A percentile compares a stretch with the other conserved stretches of the same genome.
Evolutionary conservation across 169 alveolate species (phyloP).

Genomic region (Cryptosporidium sp.): DNA sequence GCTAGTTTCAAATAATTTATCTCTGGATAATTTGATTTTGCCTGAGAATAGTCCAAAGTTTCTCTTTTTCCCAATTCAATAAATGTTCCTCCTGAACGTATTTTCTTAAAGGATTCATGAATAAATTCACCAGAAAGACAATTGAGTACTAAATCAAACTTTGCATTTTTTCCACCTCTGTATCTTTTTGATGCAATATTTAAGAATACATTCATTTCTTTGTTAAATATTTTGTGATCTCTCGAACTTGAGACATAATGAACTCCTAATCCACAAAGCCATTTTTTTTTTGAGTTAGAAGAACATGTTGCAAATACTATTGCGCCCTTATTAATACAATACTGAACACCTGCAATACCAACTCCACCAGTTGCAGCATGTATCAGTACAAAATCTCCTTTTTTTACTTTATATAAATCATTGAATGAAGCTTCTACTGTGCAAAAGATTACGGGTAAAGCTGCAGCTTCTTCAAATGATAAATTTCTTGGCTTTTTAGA

Average conservation of each 20-base stretch:
- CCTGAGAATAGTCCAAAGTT: slow-evolving; percentile 1
- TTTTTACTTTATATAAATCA: slow-evolving; percentile 80
- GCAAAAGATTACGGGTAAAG: slow-evolving; percentile 75
- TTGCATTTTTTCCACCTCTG: slow-evolving; percentile 9
- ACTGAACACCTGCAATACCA: slow-evolving; percentile 76
- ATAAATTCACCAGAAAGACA: slow-evolving; percentile 77
- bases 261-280: slow-evolving; percentile 75
- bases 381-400: slow-evolving; percentile 73
- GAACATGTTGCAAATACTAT: slow-evolving; percentile 75
- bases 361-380: slow-evolving; percentile 82
- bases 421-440: slow-evolving; percentile 76
- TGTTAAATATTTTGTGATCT: slow-evolving; percentile 31
- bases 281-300: slow-evolving; percentile 33
- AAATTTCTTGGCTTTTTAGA: slow-evolving; percentile 32
- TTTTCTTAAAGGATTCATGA: slow-evolving; percentile 55
- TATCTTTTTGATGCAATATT: slow-evolving; percentile 50
- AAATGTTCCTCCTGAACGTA: slow-evolving; percentile 69
- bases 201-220: slow-evolving; percentile 21
- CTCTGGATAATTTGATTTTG: slow-evolving; percentile 6
- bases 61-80: slow-evolving; percentile 71
- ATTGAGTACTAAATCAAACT: slow-evolving; percentile 75
- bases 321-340: slow-evolving; percentile 76
- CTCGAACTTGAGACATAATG: slow-evolving; percentile 72
- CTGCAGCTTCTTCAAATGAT: slow-evolving; percentile 78
- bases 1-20: slow-evolving; percentile 35